Base-by-base conservation (phyloP, 1,284 basidiomycete species). In the Thecaphora thlaspeos region DNA sequence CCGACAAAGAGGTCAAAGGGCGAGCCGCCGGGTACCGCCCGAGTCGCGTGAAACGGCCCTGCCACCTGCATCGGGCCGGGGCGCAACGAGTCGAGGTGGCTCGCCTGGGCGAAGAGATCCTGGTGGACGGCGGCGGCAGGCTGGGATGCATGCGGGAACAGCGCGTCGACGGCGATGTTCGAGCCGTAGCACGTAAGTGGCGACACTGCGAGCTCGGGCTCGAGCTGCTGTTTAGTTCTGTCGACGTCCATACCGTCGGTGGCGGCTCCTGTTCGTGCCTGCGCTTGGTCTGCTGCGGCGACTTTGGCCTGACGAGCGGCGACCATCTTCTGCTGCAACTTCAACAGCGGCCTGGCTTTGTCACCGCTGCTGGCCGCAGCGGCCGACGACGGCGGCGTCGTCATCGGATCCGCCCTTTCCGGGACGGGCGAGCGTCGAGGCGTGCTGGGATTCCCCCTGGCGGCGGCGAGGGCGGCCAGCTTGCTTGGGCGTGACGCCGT, bases 311-410 rank as follows among this genome's bases (percentile, higher is more conserved):
- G 26, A 28, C 26, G 26, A 28, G 26, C 51, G 17, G 71, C 71
- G 12, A 57, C 64, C 77, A 83, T 80, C 47, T 81, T 82, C 59
- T 82, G 82, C 41, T 83, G 82, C 2, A 84, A 75, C 66, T 83
- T 83, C 4, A 82, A 82, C 1, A 82, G 72, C 4, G 81, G 81
- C 68, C 82, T 67, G 70, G 74, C 21, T 56, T 49, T 26, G 15
- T 28, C 26, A 47, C 75, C 70, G 26, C 84, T 81, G 0, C 22
- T 24, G 12, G 58, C 85, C 17, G 87, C 76, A 42, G 21, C 21
- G 24, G 23, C 77, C 22, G 34, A 28, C 30, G 39, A 47, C 21
- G 41, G 47, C 40, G 41, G 17, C 17, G 42, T 37, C 22, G 53
- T 43, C 38, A 43, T 61, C 3, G 52, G 28, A n/a, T 41, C 26